Percentiles rank a stretch among this genome's conserved stretches.
Conservation (phyloP, 176 grass and related monocot genomes). For the Avena atlantica region DNA sequence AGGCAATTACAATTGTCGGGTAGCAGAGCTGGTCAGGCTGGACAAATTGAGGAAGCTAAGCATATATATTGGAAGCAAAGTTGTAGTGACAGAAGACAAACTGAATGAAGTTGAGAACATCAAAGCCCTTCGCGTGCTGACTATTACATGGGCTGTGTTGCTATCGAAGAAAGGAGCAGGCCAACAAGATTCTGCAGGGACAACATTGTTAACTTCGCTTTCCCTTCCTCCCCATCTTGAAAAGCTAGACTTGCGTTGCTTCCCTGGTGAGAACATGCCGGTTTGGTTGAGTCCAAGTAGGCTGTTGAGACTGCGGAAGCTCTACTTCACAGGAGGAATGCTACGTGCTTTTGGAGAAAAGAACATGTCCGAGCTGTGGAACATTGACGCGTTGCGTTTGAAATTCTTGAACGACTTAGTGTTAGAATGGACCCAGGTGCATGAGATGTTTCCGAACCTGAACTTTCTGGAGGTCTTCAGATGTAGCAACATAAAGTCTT, state of each 20-base stretch:
- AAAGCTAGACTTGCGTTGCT: slow-evolving; percentile 73
- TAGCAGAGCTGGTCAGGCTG: slow-evolving; percentile 54
- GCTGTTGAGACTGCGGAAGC: slow-evolving; percentile 47
- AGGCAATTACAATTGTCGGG: slow-evolving; percentile 48
- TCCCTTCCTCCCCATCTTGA: slow-evolving; percentile 44
- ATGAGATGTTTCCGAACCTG: slow-evolving; percentile 46
- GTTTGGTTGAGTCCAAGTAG: slow-evolving; percentile 52
- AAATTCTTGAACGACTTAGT: slow-evolving; percentile 59
- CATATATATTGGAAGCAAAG: slow-evolving; percentile 66
- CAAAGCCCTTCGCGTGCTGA: slow-evolving; percentile 42
- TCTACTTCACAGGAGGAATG: slow-evolving; percentile 79
- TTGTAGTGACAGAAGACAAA: slow-evolving; percentile 41
- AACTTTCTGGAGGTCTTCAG: slow-evolving; percentile 43
- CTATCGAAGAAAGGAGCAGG: slow-evolving; percentile 14
- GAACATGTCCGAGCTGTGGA: slow-evolving; percentile 42
- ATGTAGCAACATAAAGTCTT: slow-evolving; percentile 50
- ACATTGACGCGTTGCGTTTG: slow-evolving; percentile 54
- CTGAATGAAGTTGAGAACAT: slow-evolving; percentile 50
- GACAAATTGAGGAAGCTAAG: slow-evolving; percentile 70
- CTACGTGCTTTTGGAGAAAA: slow-evolving; percentile 39
- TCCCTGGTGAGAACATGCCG: slow-evolving; percentile 49
- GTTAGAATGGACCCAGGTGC: slow-evolving; percentile 48
- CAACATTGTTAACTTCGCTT: not conserved
- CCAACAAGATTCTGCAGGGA: slow-evolving; percentile 12
- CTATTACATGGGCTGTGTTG: slow-evolving; percentile 69